Evolutionary conservation across 257 asterid species (phyloP).

Genomic region (Solanum bukasovii): DNA sequence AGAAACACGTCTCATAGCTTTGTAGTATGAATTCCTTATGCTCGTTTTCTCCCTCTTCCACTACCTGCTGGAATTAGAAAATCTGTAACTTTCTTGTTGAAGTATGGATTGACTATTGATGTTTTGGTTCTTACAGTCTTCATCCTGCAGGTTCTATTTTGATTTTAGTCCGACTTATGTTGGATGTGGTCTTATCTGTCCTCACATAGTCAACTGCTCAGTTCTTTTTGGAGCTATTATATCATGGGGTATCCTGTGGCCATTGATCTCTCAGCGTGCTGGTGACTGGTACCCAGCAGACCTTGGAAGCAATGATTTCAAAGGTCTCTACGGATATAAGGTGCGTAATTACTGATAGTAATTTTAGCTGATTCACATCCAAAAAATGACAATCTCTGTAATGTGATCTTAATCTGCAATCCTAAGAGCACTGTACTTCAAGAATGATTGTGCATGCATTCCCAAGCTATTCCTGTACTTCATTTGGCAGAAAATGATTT

Average conservation of each 20-base stretch:
- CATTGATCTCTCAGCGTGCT: slow-evolving; percentile 59
- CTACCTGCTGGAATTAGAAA: background rate
- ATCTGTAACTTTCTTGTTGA: background rate
- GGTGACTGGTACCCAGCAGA: slow-evolving; percentile 93
- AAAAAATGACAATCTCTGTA: background rate
- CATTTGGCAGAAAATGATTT: background rate
- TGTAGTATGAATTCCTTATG: background rate
- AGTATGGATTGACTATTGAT: background rate
- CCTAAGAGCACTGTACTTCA: background rate
- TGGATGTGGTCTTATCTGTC: slow-evolving; percentile 96
- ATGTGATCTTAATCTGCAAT: background rate
- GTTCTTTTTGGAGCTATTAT: slow-evolving; percentile 88
- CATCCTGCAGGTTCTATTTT: slow-evolving; percentile 76
- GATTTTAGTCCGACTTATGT: slow-evolving; percentile 94
- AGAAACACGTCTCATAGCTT: background rate
- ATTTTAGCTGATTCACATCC: background rate
- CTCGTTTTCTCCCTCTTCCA: background rate
- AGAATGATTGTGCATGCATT: background rate
- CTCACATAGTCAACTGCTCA: slow-evolving; percentile 90
- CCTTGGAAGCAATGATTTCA: slow-evolving; percentile 88
- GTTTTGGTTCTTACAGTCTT: slow-evolving; percentile 12
- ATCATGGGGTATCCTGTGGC: slow-evolving; percentile 98
- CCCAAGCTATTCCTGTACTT: background rate
- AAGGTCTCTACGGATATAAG: slow-evolving; percentile 93
- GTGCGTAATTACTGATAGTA: slow-evolving; percentile 17